Evolutionary conservation across 1,284 basidiomycete species (phyloP), one percentile per base, ranked within the genome.

Genomic region (Sphagnurus paluster): DNA sequence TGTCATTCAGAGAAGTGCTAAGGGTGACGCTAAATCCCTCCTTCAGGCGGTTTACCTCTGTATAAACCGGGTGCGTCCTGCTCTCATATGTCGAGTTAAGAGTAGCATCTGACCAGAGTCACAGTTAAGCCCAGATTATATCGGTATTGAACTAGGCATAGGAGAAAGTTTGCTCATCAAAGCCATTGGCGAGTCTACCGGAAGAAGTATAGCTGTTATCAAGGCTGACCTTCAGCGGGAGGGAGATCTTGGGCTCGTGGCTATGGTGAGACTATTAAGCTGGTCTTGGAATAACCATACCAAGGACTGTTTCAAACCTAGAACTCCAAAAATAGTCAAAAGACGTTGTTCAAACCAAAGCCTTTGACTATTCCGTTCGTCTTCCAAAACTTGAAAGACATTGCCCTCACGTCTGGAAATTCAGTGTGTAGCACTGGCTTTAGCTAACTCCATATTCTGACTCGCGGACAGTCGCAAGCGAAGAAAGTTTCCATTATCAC

Each of bases 401-500:
- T 98, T 46, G 94, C 94, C 0, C 76, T 88, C 50, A 85, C 86
- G 21, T 70, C 84, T 0, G 94, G 94, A 4, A 85, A 93, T 60
- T 82, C 87, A 23, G 93, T 94, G 13, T 20, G 57, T 58, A 72
- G 11, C 3, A 44, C 17, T 8, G 16, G 9, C 13, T 16, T 13
- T 26, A 14, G 11, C 5, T 5, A 1, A 39, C 13, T 25, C 7
- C 5, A 30, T 37, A 30, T 19, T 30, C 44, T 44, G 33, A 43
- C 53, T 13, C 14, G 5, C 20, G 17, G 54, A 2, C 40, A 89
- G 93, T 97, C 90, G 0, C 94, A 93, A 84, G 80, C 77, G 46
- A 95, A 93, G 69, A 99, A 99, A 65, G 92, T 98, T 10, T 90
- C 89, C 1, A 90, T 96, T 54, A 97, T 99, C 62, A 97, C 93